Evolutionary conservation across 2,329 filamentous ascomycete species (phyloP), one percentile per base, ranked within the genome.

Genomic region (Colletotrichum tofieldiae): DNA sequence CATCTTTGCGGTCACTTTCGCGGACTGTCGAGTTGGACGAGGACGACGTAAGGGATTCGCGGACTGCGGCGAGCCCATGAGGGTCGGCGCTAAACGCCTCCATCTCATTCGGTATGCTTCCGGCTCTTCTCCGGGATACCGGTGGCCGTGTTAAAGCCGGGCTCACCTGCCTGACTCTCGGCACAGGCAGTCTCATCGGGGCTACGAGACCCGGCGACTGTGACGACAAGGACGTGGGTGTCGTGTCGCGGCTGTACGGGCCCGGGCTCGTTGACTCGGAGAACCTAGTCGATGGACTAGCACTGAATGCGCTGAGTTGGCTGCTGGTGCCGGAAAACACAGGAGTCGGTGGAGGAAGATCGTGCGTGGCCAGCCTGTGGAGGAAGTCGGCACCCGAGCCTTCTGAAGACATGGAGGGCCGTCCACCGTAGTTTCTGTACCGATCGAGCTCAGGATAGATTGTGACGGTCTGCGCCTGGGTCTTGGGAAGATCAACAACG

Each of bases 151-250:
- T 88, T 72, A 86, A 81, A 59, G 86, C 83, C 58, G 87, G 90
- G 77, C 89, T 92, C 66, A 82, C 82, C 79, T 90, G 89, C 75
- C 86, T 86, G 70, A 81, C 78, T 76, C 87, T 86, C n/a, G 84
- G 80, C 61, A 84, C 82, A 35, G 80, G 86, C 75, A 78, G 85
- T 73, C 82, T 85, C 73, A 79, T 84, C 65, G 82, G 89, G 73
- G 77, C 86, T 79, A 90, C 81, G 5, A 92, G 80, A 3, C 89
- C 88, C 4, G 93, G 92, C 20, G 93, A 95, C 76, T 93, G 92
- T 1, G 93, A 95, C 9, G 91, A 93, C 74, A 93, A 91, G 12
- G 93, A 95, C 5, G 93, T 94, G 8, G 93, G 93, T 3, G 93
- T 95, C 0, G 93, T 94, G 71, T 93, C 92, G 74, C 93, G 88